A percentile compares a stretch with the other conserved stretches of the same genome.
These are phyloP conservation scores for Rhododendron mucronatum DNA, from an alignment of 148 eudicot species.

Conservation along the genomic window DNA sequence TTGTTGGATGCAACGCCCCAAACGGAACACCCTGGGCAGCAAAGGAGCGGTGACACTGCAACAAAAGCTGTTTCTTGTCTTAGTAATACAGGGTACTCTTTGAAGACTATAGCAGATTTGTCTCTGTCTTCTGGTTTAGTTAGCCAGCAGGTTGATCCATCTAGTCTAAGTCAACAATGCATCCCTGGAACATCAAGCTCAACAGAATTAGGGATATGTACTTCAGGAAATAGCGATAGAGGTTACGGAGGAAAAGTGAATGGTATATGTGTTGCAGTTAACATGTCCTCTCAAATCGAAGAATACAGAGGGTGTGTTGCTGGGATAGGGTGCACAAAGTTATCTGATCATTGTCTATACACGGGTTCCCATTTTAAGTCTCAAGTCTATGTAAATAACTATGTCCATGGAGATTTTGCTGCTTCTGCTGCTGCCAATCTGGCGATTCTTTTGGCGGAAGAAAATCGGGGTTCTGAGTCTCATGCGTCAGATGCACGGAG, in stretches of 20 bases:
- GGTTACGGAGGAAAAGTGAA: constrained; percentile 19
- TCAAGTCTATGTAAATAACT: constrained; percentile 60
- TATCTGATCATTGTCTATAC: constrained; percentile 29
- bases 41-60: constrained; percentile 4
- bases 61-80: constrained; percentile 8
- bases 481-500: constrained; percentile 45
- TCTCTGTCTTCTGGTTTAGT: constrained; percentile 9
- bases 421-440: constrained; percentile 85
- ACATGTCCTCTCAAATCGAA: constrained; percentile 21
- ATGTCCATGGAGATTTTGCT: constrained; percentile 86
- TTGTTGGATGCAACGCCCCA: constrained; percentile 16
- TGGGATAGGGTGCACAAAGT: constrained; percentile 21
- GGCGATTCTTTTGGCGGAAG: constrained; percentile 68
- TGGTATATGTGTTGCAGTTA: constrained; percentile 21
- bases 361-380: constrained; percentile 69
- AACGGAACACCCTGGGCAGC: constrained; percentile 18
- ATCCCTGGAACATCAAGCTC: constrained; percentile 24
- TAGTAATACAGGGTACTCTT: constrained; percentile 4
- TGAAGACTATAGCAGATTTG: constrained; percentile 9
- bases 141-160: constrained; percentile 25
- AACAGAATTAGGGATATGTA: constrained; percentile 19
- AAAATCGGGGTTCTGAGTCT: constrained; percentile 41
- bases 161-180: constrained; percentile 27
- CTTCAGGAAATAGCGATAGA: constrained; percentile 19
- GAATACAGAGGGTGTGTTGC: constrained; percentile 19